Percentiles rank a stretch among this genome's conserved stretches.
Conservation (phyloP, 2,329 filamentous ascomycete species). For the Acrodontium crateriforme region DNA sequence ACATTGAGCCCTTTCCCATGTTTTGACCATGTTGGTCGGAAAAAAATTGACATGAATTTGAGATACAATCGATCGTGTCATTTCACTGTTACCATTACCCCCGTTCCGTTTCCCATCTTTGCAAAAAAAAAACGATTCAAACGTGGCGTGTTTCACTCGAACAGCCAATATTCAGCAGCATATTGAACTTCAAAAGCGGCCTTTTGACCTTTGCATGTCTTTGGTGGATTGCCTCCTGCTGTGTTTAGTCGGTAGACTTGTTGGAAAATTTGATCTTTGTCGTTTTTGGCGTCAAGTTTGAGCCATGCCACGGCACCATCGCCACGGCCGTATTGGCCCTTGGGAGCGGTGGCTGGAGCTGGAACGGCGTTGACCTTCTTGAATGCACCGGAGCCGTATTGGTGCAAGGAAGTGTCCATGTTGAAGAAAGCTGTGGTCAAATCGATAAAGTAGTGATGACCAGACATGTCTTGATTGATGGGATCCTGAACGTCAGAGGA, state of each 20-base stretch:
- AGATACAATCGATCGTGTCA: too few species aligned
- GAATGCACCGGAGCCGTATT: conserved; percentile 47
- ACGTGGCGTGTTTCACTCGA: too few species aligned
- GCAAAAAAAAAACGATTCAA: too few species aligned
- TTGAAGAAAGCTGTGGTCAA: conserved; percentile 65
- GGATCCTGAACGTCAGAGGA: conserved; percentile 30
- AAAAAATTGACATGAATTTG: too few species aligned
- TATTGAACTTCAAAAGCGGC: conserved; percentile 63
- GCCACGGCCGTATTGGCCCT: conserved; percentile 43
- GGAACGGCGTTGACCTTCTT: conserved; percentile 46
- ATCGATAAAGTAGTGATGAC: conserved; percentile 70
- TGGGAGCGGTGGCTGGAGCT: conserved; percentile 48
- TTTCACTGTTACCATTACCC: too few species aligned
- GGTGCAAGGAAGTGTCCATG: conserved; percentile 43
- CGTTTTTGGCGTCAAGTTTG: conserved; percentile 44
- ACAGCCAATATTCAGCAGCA: conserved; percentile 64
- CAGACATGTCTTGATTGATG: conserved; percentile 50
- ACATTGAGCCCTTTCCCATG: too few species aligned
- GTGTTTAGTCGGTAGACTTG: conserved; percentile 77
- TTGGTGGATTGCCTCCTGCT: conserved; percentile 63
- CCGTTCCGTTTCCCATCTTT: too few species aligned
- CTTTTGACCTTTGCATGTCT: conserved; percentile 53
- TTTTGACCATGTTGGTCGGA: too few species aligned
- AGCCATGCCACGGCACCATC: conserved; percentile 69
- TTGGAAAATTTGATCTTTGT: conserved; percentile 46